Evolutionary conservation across 768 basidiomycete species (phyloP), one percentile per base, ranked within the genome.

Genomic region (Amanita thiersii): DNA sequence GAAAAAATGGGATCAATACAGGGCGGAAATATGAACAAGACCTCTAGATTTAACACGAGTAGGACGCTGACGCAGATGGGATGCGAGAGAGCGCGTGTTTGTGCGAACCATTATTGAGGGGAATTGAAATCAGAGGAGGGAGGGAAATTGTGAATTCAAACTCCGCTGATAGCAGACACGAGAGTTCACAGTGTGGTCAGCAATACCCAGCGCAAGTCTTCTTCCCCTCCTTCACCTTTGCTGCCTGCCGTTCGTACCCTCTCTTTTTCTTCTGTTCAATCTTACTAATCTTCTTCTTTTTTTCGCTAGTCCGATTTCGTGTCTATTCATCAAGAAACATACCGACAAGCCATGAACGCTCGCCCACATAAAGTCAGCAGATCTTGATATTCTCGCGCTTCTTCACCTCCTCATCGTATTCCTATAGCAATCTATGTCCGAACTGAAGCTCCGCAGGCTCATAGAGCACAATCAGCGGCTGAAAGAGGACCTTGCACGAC

Each of bases 401-500:
- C 33, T 15, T 39, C 17, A 10, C 30, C 39, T 39, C 32, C 29
- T 46, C 20, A 40, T 43, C 37, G 33, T 39, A 11, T 35, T 19
- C 8, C 53, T 44, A 37, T 54, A 76, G 75, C 91, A 92, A 75
- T 88, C 89, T 54, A 94, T 97, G 90, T 88, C 87, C 37, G 93
- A 96, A 75, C 85, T 96, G 58, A 96, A 94, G 76, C 81, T 96
- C 48, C 79, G 92, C 26, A 73, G 93, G 29, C 68, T 97, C 57
- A 86, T 83, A 38, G 93, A 97, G 65, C 91, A 96, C 66, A 97
- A 94, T 56, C 82, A 87, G 59, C 75, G 93, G 49, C 62, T 96
- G 56, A 70, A 82, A 54, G 93, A 96, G 57, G 93, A 97, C 61
- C 66, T 97, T 47, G 79, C 82, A 32, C 68, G 92, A 50, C 89